These are phyloP conservation scores for Tetrahymena malaccensis DNA, from an alignment of 73 alveolate species.

Conservation along the genomic window DNA sequence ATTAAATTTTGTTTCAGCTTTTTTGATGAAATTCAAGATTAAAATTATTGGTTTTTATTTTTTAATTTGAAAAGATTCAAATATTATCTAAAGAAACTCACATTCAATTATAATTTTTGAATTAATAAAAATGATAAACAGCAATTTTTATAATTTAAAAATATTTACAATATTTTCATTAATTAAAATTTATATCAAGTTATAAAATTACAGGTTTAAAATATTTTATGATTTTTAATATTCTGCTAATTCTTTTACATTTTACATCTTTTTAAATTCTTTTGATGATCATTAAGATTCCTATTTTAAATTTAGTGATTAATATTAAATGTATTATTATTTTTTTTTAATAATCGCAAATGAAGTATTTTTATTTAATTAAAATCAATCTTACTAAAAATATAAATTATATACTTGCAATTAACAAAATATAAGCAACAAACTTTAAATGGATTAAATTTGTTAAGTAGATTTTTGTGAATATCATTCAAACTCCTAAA, in stretches of 20 bases:
- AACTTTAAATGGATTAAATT: neutral
- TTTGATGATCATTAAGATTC: too few species aligned
- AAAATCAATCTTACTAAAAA: too few species aligned
- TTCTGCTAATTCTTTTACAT: neutral
- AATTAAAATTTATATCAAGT: too few species aligned
- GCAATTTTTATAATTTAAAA: neutral
- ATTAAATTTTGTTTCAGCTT: neutral
- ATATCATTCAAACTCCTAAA: neutral
- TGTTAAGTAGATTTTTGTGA: neutral
- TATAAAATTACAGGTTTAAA: neutral
- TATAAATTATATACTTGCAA: too few species aligned
- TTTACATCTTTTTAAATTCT: neutral
- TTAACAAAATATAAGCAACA: neutral
- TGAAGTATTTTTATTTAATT: too few species aligned
- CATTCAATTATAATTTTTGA: neutral
- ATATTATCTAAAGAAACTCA: neutral
- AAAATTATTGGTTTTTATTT: neutral
- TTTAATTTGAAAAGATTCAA: neutral
- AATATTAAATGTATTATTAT: too few species aligned
- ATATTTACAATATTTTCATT: too few species aligned
- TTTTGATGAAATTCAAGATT: neutral
- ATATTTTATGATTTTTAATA: neutral
- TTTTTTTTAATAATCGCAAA: too few species aligned
- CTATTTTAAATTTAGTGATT: too few species aligned
- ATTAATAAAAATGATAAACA: neutral